Base-by-base conservation (phyloP, 1,284 basidiomycete genomes). In the Volvariella volvacea region DNA sequence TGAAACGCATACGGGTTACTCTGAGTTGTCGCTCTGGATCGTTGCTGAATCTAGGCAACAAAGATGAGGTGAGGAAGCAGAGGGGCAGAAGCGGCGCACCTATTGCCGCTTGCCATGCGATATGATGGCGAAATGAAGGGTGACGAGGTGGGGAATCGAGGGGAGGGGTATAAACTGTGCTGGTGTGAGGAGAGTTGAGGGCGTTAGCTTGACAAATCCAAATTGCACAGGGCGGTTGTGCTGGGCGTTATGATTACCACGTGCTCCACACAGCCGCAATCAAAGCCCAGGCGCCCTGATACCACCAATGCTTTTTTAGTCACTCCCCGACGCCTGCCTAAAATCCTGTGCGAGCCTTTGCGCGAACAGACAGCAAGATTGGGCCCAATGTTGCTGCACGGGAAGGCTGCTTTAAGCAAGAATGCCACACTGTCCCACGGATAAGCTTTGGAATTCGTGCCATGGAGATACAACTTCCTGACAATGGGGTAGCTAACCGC, bases 21-120 rank as follows among this genome's bases (percentile, higher is more conserved):
- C 64, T 63, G 52, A 71, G 58, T 49, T 53, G 57, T 46, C 63
- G 67, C 56, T 70, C 69, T 45, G 67, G 61, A 63, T 73, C 71
- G 34, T 20, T 36, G 59, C 59, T 64, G 52, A 61, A 63, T 62
- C 68, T 72, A 8, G n/a, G 34, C 4, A 20, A 16, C 25, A 20
- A 20, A 36, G 19, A 36, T 36, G 34, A 36, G 34, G 7, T n/a
- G 7, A 15, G n/a, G 8, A 7, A 20, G 34, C 7, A n/a, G 6
- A 6, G 34, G n/a, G n/a, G 6, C 15, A 36, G 6, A 12, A 28
- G 6, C 12, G 15, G n/a, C 34, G n/a, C n/a, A 36, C 34, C 34
- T 28, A 12, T 28, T 28, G 25, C 6, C 25, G 25, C 25, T 36
- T 15, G 34, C 14, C 34, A 36, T 36, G 15, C 25, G 25, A 6